Percentiles rank a stretch among this genome's conserved stretches.
Conservation (phyloP, 768 basidiomycete genomes). For the Flagelloscypha sp. region DNA sequence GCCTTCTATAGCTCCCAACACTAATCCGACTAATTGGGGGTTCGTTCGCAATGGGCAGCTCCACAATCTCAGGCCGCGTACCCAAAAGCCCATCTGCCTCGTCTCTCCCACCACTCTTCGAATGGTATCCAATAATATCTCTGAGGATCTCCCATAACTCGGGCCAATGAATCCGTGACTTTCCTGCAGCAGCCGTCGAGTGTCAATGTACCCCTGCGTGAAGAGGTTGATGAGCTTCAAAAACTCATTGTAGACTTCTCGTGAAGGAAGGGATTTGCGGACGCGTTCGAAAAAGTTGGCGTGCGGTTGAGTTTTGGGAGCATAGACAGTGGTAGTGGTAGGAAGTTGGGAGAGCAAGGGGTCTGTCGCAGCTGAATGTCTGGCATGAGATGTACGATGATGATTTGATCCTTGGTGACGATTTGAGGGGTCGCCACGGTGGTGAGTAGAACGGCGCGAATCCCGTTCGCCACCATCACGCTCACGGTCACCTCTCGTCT, state of each 20-base stretch:
- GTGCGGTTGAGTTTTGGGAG: slow-evolving; percentile 34
- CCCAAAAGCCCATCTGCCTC: slow-evolving; percentile 50
- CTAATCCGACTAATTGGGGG: slow-evolving; percentile 57
- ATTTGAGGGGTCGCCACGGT: neutral
- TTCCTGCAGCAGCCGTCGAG: slow-evolving; percentile 73
- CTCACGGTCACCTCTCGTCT: no score
- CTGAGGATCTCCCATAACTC: slow-evolving; percentile 79
- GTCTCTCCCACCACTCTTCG: no score
- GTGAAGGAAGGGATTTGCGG: slow-evolving; percentile 58
- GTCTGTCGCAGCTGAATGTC: neutral
- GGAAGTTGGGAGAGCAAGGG: slow-evolving; percentile 13
- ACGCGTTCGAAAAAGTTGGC: slow-evolving; percentile 90
- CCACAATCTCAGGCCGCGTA: slow-evolving; percentile 41
- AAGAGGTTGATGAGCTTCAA: slow-evolving; percentile 92
- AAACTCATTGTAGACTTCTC: slow-evolving; percentile 88
- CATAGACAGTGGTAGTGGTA: slow-evolving; percentile 11
- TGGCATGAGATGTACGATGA: slow-evolving; percentile 2
- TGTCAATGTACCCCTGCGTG: slow-evolving; percentile 89
- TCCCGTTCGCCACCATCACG: no score
- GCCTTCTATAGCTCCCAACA: slow-evolving; percentile 82
- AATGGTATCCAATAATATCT: slow-evolving; percentile 83
- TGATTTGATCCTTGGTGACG: slow-evolving; percentile 6
- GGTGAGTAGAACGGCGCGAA: neutral
- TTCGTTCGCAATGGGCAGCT: slow-evolving; percentile 24
- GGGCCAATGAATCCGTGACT: slow-evolving; percentile 57